Evolutionary conservation across 2,329 filamentous ascomycete species (phyloP).

Genomic region (Aspergillus sp.): DNA sequence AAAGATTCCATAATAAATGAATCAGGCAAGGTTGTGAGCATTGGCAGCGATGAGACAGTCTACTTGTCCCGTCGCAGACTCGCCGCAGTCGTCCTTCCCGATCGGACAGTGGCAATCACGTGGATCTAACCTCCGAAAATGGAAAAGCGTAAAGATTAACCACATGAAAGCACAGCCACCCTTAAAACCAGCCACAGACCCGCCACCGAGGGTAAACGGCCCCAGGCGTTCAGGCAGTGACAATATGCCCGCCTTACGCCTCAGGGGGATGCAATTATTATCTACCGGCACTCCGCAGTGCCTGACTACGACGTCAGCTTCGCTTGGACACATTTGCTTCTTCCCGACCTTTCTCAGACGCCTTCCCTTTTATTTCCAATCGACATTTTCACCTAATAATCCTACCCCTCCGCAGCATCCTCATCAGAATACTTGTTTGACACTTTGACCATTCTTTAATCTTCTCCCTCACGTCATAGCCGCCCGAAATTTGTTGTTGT

Average conservation of each 20-base stretch:
- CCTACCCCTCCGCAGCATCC: not conserved
- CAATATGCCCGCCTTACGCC: not conserved
- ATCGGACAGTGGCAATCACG: constrained; percentile 2
- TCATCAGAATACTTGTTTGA: not conserved
- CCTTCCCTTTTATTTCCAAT: not conserved
- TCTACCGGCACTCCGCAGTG: too few species aligned
- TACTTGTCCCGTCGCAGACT: constrained; percentile 1
- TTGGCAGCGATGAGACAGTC: constrained; percentile 1
- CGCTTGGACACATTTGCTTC: not conserved
- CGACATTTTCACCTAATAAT: not conserved
- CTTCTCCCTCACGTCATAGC: constrained; percentile 4
- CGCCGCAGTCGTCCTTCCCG: constrained; percentile 16
- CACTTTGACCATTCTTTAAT: not conserved
- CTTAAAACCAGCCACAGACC: not conserved
- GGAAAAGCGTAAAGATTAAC: constrained; percentile 15
- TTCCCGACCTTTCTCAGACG: not conserved
- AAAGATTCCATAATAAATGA: constrained; percentile 1
- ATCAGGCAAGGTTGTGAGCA: not conserved
- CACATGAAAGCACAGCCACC: constrained; percentile 25
- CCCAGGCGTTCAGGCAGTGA: constrained; percentile 5
- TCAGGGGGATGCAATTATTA: not conserved
- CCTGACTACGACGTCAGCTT: not conserved
- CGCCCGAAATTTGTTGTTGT: constrained; percentile 6
- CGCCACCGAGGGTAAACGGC: not conserved
- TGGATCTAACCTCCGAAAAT: constrained; percentile 16